Conservation (phyloP, 345 rosid genomes). For the Leavenworthia alabamica region DNA sequence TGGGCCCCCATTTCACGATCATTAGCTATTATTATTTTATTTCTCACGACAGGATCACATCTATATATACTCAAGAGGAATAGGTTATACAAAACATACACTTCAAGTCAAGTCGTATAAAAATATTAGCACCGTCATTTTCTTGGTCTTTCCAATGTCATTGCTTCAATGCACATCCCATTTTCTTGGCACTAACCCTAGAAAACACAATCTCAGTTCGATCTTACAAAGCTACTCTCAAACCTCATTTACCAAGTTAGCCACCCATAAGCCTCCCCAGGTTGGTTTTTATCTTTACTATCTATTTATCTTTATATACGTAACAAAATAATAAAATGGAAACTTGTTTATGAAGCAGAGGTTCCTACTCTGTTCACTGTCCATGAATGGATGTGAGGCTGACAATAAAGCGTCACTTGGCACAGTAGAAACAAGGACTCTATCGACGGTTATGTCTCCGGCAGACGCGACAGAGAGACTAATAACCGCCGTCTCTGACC, state of each 20-base stretch:
- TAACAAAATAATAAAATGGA: background rate
- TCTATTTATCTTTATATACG: background rate
- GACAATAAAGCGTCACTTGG: constrained; percentile 41
- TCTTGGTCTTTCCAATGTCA: constrained; percentile 7
- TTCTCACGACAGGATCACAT: background rate
- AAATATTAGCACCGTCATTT: background rate
- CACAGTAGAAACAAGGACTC: constrained; percentile 43
- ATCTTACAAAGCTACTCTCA: constrained; percentile 1
- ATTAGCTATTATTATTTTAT: background rate
- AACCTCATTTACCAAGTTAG: constrained; percentile 8
- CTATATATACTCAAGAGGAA: background rate
- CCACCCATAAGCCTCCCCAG: constrained; percentile 11
- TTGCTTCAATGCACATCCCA: constrained; percentile 6
- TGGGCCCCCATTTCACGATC: background rate
- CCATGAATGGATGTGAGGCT: constrained; percentile 73
- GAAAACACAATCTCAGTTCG: background rate
- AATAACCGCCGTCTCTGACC: constrained; percentile 36
- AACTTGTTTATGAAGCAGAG: constrained; percentile 24
- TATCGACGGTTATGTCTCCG: constrained; percentile 44
- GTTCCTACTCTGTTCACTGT: constrained; percentile 33
- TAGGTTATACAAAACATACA: background rate
- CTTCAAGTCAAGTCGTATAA: background rate
- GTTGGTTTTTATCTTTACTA: constrained; percentile 15
- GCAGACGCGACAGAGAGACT: constrained; percentile 50
- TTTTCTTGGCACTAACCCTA: constrained; percentile 13